Evolutionary conservation across 2,329 filamentous ascomycete species (phyloP).

Genomic region (Fusarium denticulatum): DNA sequence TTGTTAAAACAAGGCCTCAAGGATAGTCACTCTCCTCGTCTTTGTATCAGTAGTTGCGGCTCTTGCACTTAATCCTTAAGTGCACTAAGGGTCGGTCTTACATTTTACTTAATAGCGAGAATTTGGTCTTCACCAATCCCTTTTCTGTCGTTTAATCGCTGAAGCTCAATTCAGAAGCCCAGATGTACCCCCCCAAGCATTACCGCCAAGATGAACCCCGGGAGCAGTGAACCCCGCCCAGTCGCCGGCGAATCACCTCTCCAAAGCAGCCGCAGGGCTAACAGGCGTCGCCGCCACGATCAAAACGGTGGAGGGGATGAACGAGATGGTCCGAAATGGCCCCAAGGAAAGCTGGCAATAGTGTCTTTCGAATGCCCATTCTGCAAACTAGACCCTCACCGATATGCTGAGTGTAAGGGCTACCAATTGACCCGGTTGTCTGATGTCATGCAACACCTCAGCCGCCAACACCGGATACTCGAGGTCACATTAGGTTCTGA

Average conservation of each 20-base stretch:
- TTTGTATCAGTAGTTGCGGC: neutral
- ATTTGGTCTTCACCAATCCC: fast-evolving
- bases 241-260: neutral
- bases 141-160: too few relatives aligned
- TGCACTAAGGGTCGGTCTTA: fast-evolving
- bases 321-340: neutral
- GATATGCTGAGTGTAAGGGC: neutral
- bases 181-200: neutral
- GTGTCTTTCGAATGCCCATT: fast-evolving
- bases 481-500: neutral
- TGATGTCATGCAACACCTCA: neutral
- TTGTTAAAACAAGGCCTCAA: neutral
- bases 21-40: too few relatives aligned
- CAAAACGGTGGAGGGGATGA: neutral
- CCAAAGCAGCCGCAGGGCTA: neutral
- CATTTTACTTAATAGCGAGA: fast-evolving
- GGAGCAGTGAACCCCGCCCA: neutral
- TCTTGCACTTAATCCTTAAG: neutral
- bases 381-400: neutral
- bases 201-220: neutral
- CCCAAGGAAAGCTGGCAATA: fast-evolving
- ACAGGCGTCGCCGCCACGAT: neutral
- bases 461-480: fast-evolving
- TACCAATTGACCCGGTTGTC: neutral
- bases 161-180: fast-evolving